A percentile compares a stretch with the other conserved stretches of the same genome.
These are phyloP conservation scores for Calocybe gangraenosa DNA, from an alignment of 768 basidiomycete genomes.

Conservation along the genomic window DNA sequence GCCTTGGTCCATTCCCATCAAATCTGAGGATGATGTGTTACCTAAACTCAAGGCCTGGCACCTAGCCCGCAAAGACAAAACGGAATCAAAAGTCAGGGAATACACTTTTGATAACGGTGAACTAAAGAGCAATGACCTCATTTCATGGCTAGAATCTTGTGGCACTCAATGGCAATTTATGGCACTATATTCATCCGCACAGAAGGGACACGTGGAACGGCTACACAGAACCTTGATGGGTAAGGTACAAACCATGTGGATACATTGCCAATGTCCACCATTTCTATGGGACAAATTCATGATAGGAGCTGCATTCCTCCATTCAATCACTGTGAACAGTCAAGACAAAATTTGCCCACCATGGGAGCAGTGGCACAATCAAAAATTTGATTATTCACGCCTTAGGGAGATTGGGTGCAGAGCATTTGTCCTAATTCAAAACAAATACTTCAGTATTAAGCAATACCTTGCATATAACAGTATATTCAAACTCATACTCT, in stretches of 20 bases:
- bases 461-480: too few species aligned
- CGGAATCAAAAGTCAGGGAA: slow-evolving; percentile 1
- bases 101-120: too few species aligned
- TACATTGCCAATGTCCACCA: slow-evolving; percentile 17
- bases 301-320: slow-evolving; percentile 21
- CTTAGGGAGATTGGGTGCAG: slow-evolving; percentile 27
- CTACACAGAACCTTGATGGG: slow-evolving; percentile 26
- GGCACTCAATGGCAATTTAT: slow-evolving; percentile 16
- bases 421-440: too few species aligned
- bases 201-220: slow-evolving; percentile 30
- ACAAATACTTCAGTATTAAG: too few species aligned
- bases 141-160: slow-evolving; percentile 12
- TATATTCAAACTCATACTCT: too few species aligned
- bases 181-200: slow-evolving; percentile 25
- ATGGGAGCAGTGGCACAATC: slow-evolving; percentile 16
- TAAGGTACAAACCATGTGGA: slow-evolving; percentile 23
- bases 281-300: too few species aligned
- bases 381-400: slow-evolving; percentile 21
- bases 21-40: too few species aligned
- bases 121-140: slow-evolving; percentile 11
- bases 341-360: slow-evolving; percentile 13
- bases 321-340: too few species aligned
- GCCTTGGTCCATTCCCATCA: too few species aligned
- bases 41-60: too few species aligned
- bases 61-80: slow-evolving; percentile 17